Conservation (phyloP, 257 asterid genomes). For the Apocynum venetum region DNA sequence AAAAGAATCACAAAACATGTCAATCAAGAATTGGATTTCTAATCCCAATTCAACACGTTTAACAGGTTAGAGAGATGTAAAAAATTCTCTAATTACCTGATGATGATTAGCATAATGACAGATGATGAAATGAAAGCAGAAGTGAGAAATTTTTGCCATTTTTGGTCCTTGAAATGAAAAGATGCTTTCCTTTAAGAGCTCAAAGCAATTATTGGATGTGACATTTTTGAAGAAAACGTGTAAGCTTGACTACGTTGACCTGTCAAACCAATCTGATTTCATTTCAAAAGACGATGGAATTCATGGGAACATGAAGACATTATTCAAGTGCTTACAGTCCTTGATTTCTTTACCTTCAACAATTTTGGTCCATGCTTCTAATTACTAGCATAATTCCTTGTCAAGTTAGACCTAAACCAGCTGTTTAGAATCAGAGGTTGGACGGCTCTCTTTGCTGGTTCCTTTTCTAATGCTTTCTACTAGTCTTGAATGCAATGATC, state of each 20-base stretch:
- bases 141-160: neutral
- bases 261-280: neutral
- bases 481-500: too few species aligned
- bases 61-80: too few species aligned
- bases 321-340: slow-evolving; percentile 26
- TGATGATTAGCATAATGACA: neutral
- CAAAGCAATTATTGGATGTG: slow-evolving; percentile 16
- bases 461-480: too few species aligned
- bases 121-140: neutral
- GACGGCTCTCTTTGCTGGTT: neutral
- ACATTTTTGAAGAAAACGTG: slow-evolving; percentile 3
- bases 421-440: neutral
- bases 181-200: neutral
- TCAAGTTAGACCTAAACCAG: neutral
- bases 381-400: neutral
- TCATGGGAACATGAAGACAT: slow-evolving; percentile 20
- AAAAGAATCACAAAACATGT: too few species aligned
- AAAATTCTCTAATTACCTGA: neutral
- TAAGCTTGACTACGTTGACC: neutral
- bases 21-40: too few species aligned
- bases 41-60: too few species aligned
- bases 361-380: neutral
- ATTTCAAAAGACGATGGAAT: slow-evolving; percentile 4
- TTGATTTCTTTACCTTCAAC: neutral
- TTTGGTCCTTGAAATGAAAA: slow-evolving; percentile 2